Conservation (phyloP, 352 stramenopile species). For the Pythium phragmitis region DNA sequence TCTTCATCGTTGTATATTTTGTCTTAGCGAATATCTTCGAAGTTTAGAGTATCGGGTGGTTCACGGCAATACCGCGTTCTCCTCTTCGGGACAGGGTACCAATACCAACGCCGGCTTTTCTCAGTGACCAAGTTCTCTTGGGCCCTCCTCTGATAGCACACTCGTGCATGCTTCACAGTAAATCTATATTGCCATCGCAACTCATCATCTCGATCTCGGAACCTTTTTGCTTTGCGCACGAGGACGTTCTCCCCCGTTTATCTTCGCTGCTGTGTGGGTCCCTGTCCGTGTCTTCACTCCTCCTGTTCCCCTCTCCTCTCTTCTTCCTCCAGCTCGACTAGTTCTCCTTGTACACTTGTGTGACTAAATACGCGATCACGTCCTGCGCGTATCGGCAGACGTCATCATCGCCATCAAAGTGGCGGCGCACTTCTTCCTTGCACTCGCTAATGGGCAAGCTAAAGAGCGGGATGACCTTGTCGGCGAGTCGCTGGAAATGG, state of each 20-base stretch:
- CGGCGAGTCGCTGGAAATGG: conserved; percentile 78
- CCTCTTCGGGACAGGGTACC: no score
- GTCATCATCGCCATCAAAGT: conserved; percentile 79
- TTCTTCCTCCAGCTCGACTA: conserved; percentile 23
- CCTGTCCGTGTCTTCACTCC: neutral
- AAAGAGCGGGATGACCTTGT: conserved; percentile 85
- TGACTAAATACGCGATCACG: conserved; percentile 88
- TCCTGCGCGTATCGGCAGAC: conserved; percentile 86
- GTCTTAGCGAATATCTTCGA: neutral
- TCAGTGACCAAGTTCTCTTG: no score
- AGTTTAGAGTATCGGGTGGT: neutral
- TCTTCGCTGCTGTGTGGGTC: no score
- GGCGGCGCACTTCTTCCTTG: conserved; percentile 67
- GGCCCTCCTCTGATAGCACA: no score
- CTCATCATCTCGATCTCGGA: neutral
- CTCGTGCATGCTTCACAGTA: neutral
- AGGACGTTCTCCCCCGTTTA: no score
- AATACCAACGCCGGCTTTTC: no score
- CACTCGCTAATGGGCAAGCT: conserved; percentile 63
- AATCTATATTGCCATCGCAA: neutral
- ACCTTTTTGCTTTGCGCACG: no score
- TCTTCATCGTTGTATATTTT: no score
- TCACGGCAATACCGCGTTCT: no score
- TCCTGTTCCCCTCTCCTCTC: conserved; percentile 1
- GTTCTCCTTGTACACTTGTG: conserved; percentile 78